These are phyloP conservation scores for Yarrowia keelungensis DNA, from an alignment of 805 yeast species.

Conservation along the genomic window DNA sequence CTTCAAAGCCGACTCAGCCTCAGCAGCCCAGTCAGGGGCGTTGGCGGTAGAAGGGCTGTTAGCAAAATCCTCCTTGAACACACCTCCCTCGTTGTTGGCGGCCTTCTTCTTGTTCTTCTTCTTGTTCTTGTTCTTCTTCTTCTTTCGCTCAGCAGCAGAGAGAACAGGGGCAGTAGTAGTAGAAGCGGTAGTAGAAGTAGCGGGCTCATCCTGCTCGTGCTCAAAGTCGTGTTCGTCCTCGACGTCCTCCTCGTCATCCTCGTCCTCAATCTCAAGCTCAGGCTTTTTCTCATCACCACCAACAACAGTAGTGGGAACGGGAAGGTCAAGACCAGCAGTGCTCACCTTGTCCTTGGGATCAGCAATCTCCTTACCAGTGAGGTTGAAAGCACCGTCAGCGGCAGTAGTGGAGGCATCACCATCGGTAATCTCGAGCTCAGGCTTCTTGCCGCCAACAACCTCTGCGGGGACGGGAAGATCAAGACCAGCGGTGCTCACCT, in stretches of 20 bases:
- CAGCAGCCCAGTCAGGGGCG: slow-evolving; percentile 37
- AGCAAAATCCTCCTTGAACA: slow-evolving; percentile 37
- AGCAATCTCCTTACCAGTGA: slow-evolving; percentile 18
- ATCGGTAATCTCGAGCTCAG: slow-evolving; percentile 12
- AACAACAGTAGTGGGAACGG: slow-evolving; percentile 18
- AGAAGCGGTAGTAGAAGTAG: slow-evolving; percentile 10
- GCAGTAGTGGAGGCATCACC: slow-evolving; percentile 17
- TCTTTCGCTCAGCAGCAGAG: slow-evolving; percentile 35
- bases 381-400: slow-evolving; percentile 20
- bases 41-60: slow-evolving; percentile 32
- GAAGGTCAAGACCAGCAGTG: slow-evolving; percentile 16
- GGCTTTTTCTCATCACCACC: slow-evolving; percentile 29
- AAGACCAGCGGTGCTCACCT: slow-evolving; percentile 24
- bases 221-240: slow-evolving; percentile 34
- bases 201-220: slow-evolving; percentile 18
- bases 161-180: slow-evolving; percentile 25
- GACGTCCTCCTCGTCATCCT: slow-evolving; percentile 24
- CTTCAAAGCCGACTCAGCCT: slow-evolving; percentile 38
- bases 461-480: slow-evolving; percentile 11
- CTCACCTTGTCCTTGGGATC: slow-evolving; percentile 26
- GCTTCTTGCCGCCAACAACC: slow-evolving; percentile 19
- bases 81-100: slow-evolving; percentile 31
- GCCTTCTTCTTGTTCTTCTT: slow-evolving; percentile 28
- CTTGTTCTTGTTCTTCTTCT: slow-evolving; percentile 28
- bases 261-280: slow-evolving; percentile 31